Percentiles rank a stretch among this genome's conserved stretches.
Evolutionary conservation across 441 rosid species (phyloP).

Genomic region (Gossypium lobatum): DNA sequence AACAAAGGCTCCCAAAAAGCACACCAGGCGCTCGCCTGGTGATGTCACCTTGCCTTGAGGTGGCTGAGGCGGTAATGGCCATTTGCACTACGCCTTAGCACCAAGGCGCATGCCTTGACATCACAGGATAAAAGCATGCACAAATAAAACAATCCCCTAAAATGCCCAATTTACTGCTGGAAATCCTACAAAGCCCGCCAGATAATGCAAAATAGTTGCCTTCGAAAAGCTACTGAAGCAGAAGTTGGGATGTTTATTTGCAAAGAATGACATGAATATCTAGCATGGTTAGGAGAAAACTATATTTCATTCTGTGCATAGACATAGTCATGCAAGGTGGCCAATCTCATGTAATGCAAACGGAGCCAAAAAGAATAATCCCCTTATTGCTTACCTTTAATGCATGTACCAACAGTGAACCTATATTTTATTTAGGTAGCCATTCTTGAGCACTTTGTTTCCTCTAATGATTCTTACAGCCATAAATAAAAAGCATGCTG

Average conservation of each 20-base stretch:
- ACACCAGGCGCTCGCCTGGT: no score
- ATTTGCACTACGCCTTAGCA: no score
- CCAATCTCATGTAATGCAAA: background rate
- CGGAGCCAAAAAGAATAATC: no score
- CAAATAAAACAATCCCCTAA: background rate
- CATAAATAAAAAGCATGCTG: background rate
- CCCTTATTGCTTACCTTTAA: no score
- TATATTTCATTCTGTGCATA: background rate
- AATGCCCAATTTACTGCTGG: background rate
- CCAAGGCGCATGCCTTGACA: no score
- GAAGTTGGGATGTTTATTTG: background rate
- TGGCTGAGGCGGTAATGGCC: no score
- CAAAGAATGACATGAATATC: background rate
- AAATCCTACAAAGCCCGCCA: background rate
- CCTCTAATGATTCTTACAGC: constrained; percentile 9
- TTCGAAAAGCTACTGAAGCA: background rate
- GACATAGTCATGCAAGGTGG: background rate
- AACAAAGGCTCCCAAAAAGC: no score
- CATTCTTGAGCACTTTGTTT: constrained; percentile 7
- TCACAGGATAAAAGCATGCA: constrained; percentile 1
- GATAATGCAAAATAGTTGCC: background rate
- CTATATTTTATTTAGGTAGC: background rate
- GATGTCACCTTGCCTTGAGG: no score
- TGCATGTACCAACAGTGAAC: background rate
- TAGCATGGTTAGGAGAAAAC: background rate